Evolutionary conservation across 2,329 filamentous ascomycete genomes (phyloP).

Genomic region (Penicillium sp.): DNA sequence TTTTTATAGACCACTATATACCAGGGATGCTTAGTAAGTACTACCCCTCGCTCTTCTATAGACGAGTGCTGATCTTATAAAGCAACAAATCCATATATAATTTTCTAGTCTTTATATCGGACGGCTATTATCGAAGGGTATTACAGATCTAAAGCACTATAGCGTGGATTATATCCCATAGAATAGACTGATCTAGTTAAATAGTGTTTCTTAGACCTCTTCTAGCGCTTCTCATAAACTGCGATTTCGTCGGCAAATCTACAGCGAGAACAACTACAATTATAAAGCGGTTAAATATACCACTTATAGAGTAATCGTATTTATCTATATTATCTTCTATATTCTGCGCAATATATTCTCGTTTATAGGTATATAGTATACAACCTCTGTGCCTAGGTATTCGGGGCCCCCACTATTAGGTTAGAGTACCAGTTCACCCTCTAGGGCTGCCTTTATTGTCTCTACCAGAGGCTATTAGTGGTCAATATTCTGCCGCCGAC

Average conservation of each 20-base stretch:
- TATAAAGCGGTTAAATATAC: conserved; percentile 10
- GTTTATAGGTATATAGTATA: conserved; percentile 21
- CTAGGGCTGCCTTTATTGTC: conserved; percentile 18
- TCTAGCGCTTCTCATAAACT: neutral
- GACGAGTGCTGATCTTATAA: conserved; percentile 1
- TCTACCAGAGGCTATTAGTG: conserved; percentile 11
- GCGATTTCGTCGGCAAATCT: neutral
- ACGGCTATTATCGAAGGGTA: neutral
- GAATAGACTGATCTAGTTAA: neutral
- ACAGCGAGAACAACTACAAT: conserved; percentile 5
- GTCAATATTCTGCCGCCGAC: conserved; percentile 23
- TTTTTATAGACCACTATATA: conserved; percentile 26
- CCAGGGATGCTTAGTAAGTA: conserved; percentile 16
- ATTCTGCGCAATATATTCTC: conserved; percentile 18
- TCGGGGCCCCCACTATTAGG: conserved; percentile 7
- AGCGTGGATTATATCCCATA: neutral
- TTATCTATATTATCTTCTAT: too few relatives aligned
- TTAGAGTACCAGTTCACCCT: conserved; percentile 20
- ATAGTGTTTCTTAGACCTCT: too few relatives aligned
- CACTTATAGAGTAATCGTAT: conserved; percentile 16
- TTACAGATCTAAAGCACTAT: neutral
- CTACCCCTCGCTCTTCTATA: neutral
- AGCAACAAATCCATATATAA: neutral
- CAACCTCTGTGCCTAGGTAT: conserved; percentile 21
- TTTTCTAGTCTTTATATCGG: conserved; percentile 15